These are phyloP conservation scores for Candida verbasci DNA, from an alignment of 805 yeast genomes.

Conservation along the genomic window DNA sequence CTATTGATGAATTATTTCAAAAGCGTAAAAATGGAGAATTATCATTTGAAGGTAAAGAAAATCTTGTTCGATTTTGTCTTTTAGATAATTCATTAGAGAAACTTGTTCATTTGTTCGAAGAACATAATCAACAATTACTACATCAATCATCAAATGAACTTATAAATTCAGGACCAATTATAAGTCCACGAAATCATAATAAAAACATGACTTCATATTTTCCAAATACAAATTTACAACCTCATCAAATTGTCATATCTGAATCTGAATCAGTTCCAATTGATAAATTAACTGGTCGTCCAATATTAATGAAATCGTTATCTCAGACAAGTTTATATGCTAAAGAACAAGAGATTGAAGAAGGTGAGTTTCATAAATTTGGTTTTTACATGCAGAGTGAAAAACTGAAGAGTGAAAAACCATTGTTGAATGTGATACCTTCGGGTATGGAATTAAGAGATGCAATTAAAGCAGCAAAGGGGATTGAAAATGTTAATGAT, in stretches of 20 bases:
- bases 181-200: constrained; percentile 35
- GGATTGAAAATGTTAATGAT: constrained; percentile 65
- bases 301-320: constrained; percentile 58
- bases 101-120: constrained; percentile 47
- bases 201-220: constrained; percentile 10
- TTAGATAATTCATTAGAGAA: constrained; percentile 53
- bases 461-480: constrained; percentile 69
- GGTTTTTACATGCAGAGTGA: constrained; percentile 63
- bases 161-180: constrained; percentile 50
- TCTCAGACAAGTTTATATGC: constrained; percentile 67
- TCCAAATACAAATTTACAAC: constrained; percentile 33
- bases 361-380: constrained; percentile 87
- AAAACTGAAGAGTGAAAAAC: constrained; percentile 15
- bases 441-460: constrained; percentile 53
- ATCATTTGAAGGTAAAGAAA: constrained; percentile 54
- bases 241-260: constrained; percentile 69
- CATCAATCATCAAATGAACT: constrained; percentile 49
- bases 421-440: constrained; percentile 41
- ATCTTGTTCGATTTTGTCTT: constrained; percentile 47
- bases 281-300: constrained; percentile 68
- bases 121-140: constrained; percentile 26
- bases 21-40: constrained; percentile 42
- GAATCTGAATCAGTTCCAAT: constrained; percentile 54
- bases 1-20: constrained; percentile 47
- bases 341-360: constrained; percentile 79